These are phyloP conservation scores for Mrakia blollopis DNA, from an alignment of 768 basidiomycete genomes.

Conservation along the genomic window DNA sequence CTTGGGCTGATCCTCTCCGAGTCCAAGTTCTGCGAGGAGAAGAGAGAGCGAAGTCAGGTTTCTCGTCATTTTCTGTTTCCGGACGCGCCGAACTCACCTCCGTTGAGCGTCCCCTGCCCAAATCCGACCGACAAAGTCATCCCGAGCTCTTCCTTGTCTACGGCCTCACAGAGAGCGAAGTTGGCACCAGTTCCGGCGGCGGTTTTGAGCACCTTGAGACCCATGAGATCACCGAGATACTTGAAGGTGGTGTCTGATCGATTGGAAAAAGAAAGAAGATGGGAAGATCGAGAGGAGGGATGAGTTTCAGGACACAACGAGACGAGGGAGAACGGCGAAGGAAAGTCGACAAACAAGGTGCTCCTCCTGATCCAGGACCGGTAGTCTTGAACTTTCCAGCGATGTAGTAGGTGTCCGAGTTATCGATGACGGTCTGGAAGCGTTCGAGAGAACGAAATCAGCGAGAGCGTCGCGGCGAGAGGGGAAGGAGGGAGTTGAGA, in stretches of 20 bases:
- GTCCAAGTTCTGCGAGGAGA: conserved; percentile 37
- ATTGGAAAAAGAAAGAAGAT: conserved; percentile 45
- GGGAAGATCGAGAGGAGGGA: conserved; percentile 1
- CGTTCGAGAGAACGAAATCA: not conserved
- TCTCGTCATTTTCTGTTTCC: not conserved
- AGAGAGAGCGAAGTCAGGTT: conserved; percentile 73
- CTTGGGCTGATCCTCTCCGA: conserved; percentile 49
- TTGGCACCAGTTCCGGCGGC: conserved; percentile 84
- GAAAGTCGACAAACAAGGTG: conserved; percentile 19
- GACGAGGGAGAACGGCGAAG: no score
- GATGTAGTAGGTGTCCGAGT: conserved; percentile 34
- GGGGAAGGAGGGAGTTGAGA: conserved; percentile 28
- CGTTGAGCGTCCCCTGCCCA: conserved; percentile 39
- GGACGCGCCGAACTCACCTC: not conserved
- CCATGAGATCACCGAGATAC: conserved; percentile 75
- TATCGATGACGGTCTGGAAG: conserved; percentile 25
- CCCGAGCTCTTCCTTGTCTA: conserved; percentile 49
- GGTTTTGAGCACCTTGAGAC: conserved; percentile 66
- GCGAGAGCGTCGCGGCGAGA: not conserved
- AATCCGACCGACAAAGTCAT: conserved; percentile 64
- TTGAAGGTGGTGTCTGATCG: conserved; percentile 48
- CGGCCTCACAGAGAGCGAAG: conserved; percentile 72
- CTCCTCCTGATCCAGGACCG: conserved; percentile 63
- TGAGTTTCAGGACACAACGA: no score
- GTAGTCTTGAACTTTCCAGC: conserved; percentile 80